phyloP scores from a whole-genome alignment of 2,329 filamentous ascomycete genomes.

The Talaromyces sp. region DNA sequence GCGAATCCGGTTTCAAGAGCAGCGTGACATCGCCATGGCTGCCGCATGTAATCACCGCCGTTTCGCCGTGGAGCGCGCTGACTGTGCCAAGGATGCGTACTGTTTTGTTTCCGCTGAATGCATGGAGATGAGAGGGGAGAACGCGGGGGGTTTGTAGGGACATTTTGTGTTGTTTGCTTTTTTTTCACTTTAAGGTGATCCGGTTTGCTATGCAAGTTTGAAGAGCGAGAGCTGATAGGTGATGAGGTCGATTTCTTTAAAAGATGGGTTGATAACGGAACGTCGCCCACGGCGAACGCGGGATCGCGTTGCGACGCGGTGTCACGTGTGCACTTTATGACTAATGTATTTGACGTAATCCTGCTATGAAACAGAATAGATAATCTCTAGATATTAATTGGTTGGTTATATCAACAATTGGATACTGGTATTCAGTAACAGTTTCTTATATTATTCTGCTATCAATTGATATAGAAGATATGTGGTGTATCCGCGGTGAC shows the following conservation, averaged over 20 bases:
- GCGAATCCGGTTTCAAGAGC: constrained; percentile 57
- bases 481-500: too few species aligned
- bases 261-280: neutral
- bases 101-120: constrained; percentile 57
- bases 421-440: too few species aligned
- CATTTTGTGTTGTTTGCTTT: neutral
- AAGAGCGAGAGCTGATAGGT: neutral
- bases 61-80: constrained; percentile 71
- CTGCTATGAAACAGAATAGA: neutral
- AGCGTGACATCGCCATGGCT: constrained; percentile 64
- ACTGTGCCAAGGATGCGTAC: constrained; percentile 86
- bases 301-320: neutral
- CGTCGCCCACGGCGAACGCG: neutral
- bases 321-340: neutral
- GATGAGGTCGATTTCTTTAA: neutral
- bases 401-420: too few species aligned
- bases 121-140: constrained; percentile 70
- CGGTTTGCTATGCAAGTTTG: neutral
- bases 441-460: too few species aligned
- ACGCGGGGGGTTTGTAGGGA: constrained; percentile 72
- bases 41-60: constrained; percentile 71
- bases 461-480: too few species aligned
- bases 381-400: too few species aligned
- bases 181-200: too few species aligned
- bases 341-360: neutral